Evolutionary conservation across 306 rosid genomes (phyloP).

Genomic region (Erythrophleum fordii): DNA sequence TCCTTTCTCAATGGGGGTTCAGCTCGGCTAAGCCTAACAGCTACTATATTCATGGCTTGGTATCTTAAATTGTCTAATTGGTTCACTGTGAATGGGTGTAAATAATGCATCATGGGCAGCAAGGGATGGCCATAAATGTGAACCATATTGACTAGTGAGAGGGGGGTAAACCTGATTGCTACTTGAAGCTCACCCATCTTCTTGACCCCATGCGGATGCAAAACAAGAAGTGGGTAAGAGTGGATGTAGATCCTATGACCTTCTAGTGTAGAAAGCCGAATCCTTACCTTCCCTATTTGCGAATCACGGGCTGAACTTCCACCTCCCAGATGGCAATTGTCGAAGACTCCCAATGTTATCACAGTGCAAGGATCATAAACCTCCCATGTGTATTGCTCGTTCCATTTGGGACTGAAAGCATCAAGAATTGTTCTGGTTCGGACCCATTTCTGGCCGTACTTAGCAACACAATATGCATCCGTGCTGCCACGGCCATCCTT

Average conservation of each 20-base stretch:
- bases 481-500: conserved; percentile 74
- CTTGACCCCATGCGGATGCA: conserved; percentile 80
- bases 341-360: conserved; percentile 79
- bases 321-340: conserved; percentile 70
- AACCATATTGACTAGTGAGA: conserved; percentile 68
- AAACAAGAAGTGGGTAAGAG: conserved; percentile 75
- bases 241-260: conserved; percentile 65
- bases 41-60: conserved; percentile 88
- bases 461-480: conserved; percentile 82
- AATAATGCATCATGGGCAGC: conserved; percentile 91
- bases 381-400: conserved; percentile 97
- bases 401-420: conserved; percentile 80
- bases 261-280: conserved; percentile 82
- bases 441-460: conserved; percentile 94
- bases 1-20: conserved; percentile 90
- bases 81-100: conserved; percentile 81
- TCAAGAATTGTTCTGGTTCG: conserved; percentile 78
- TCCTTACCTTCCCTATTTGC: conserved; percentile 77
- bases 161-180: conserved; percentile 72
- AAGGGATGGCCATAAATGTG: conserved; percentile 73
- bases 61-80: conserved; percentile 74
- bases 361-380: conserved; percentile 92
- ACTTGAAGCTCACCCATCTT: conserved; percentile 91
- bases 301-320: conserved; percentile 57
- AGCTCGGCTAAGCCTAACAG: conserved; percentile 68